These are phyloP conservation scores for Diplodia mutila DNA, from an alignment of 2,329 filamentous ascomycete species.

Conservation along the genomic window DNA sequence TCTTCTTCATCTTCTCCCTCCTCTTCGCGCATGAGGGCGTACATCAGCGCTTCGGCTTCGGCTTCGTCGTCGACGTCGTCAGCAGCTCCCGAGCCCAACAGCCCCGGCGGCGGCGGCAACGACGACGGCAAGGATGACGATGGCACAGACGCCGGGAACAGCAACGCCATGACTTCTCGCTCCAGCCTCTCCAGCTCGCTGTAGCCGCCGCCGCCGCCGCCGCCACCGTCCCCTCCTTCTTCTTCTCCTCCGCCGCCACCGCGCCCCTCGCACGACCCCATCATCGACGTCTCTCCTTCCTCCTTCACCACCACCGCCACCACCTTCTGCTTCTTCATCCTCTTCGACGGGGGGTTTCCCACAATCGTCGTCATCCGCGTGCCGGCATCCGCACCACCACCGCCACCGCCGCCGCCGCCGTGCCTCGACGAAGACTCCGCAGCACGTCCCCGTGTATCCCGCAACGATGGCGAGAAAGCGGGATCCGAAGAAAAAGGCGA, in stretches of 20 bases:
- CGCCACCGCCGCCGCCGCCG: neutral
- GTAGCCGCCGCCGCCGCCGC: neutral
- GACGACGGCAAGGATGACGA: neutral
- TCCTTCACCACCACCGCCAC: no score
- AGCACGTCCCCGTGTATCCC: no score
- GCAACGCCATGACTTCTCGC: neutral
- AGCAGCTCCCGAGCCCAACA: no score
- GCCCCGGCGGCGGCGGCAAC: neutral
- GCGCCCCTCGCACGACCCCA: no score
- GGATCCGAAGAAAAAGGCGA: neutral
- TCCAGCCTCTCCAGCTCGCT: neutral
- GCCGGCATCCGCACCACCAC: neutral
- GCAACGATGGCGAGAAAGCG: neutral
- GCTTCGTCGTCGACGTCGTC: no score
- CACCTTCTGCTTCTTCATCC: no score
- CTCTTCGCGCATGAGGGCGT: neutral
- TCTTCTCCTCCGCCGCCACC: no score
- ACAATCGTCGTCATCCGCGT: no score
- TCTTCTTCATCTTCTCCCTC: neutral
- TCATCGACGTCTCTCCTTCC: neutral
- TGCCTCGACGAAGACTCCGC: no score
- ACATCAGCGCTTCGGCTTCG: neutral
- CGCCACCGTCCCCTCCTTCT: neutral
- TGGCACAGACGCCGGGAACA: neutral
- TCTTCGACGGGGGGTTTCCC: no score